These are phyloP conservation scores for Leccinum disarticulatum DNA, from an alignment of 768 basidiomycete species.

Conservation along the genomic window DNA sequence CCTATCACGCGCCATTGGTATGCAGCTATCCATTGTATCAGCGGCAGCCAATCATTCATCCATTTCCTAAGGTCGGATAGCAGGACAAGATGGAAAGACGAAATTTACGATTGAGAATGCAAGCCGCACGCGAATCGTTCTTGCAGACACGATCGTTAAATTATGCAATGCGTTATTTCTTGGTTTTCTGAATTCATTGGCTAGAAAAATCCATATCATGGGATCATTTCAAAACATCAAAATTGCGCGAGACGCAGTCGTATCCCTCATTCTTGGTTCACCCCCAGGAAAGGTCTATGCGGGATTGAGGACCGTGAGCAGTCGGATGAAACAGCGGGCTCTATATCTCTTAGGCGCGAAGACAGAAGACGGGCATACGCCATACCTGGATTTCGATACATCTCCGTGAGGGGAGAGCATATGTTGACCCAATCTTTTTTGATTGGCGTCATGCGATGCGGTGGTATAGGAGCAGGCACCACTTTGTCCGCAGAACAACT, in stretches of 20 bases:
- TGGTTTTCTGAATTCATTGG: constrained; percentile 12
- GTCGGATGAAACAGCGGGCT: constrained; percentile 90
- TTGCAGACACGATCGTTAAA: constrained; percentile 87
- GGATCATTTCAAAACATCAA: constrained; percentile 99
- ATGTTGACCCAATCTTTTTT: constrained; percentile 97
- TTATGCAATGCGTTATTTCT: neutral
- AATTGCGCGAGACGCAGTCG: constrained; percentile 93
- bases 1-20: constrained; percentile 94
- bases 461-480: constrained; percentile 89
- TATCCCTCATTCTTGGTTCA: constrained; percentile 91
- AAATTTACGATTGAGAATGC: constrained; percentile 99
- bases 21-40: constrained; percentile 11
- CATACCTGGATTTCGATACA: constrained; percentile 93
- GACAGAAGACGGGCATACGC: constrained; percentile 8
- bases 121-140: constrained; percentile 94
- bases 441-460: constrained; percentile 95
- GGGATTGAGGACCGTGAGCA: constrained; percentile 85
- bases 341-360: constrained; percentile 42
- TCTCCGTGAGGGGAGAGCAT: constrained; percentile 93
- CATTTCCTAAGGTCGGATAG: constrained; percentile 77
- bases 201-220: constrained; percentile 95
- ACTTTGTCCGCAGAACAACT: too few species aligned
- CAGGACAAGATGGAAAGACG: constrained; percentile 97
- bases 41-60: constrained; percentile 2
- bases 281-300: constrained; percentile 95